phyloP scores from a whole-genome alignment of 768 basidiomycete species.

The Mycena kentingensis region DNA sequence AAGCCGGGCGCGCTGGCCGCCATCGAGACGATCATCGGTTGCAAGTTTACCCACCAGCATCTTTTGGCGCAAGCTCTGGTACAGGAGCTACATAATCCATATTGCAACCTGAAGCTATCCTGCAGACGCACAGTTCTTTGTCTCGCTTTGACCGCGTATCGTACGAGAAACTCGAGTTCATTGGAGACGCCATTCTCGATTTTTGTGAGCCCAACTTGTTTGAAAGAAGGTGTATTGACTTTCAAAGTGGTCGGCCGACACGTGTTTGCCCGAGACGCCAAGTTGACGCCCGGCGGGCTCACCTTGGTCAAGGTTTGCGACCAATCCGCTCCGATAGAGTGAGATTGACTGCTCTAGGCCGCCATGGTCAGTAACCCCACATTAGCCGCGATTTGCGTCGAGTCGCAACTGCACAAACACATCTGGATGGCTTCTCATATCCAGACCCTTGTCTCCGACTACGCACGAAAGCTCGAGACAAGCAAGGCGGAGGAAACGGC shows the following conservation, averaged over 20 bases:
- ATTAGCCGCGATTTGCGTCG: constrained; percentile 75
- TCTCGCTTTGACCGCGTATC: constrained; percentile 56
- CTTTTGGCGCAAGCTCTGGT: constrained; percentile 77
- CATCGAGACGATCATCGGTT: constrained; percentile 66
- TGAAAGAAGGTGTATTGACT: constrained; percentile 11
- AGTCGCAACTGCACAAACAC: constrained; percentile 63
- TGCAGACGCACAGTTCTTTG: constrained; percentile 68
- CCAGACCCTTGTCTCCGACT: constrained; percentile 51
- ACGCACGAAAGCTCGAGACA: constrained; percentile 48
- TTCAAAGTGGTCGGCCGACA: constrained; percentile 69
- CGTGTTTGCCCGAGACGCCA: constrained; percentile 63
- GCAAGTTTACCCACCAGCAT: constrained; percentile 60
- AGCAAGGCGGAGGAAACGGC: constrained; percentile 51
- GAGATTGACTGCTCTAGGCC: constrained; percentile 45
- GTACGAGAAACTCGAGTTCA: constrained; percentile 80
- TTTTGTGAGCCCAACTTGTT: constrained; percentile 54
- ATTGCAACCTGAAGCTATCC: background rate
- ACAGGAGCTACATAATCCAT: too few species aligned
- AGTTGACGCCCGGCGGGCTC: constrained; percentile 73
- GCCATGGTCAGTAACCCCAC: constrained; percentile 86
- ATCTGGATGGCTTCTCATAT: constrained; percentile 61
- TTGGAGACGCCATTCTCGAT: constrained; percentile 86
- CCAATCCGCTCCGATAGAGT: background rate
- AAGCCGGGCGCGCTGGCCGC: constrained; percentile 50
- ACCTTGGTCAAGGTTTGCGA: constrained; percentile 69